Evolutionary conservation across 2,329 filamentous ascomycete species (phyloP).

Genomic region (Colletotrichum sp.): DNA sequence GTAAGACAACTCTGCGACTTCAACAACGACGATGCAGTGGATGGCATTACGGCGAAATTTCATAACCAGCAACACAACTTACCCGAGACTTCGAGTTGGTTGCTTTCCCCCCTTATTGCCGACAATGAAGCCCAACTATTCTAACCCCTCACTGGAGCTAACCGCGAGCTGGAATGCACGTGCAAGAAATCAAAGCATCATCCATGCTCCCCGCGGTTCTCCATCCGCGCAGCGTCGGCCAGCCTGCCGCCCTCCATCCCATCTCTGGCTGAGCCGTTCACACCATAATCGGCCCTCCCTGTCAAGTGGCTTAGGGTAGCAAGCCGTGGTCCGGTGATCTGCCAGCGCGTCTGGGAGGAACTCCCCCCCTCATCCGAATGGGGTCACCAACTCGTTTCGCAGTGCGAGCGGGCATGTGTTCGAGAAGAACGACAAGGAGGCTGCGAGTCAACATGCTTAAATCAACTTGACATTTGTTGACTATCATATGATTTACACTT

Average conservation of each 20-base stretch:
- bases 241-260: not conserved
- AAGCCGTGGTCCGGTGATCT: not conserved
- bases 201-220: constrained; percentile 1
- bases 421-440: not conserved
- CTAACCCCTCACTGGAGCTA: not conserved
- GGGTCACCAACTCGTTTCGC: constrained; percentile 6
- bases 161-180: not conserved
- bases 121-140: not conserved
- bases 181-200: constrained; percentile 5
- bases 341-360: not conserved
- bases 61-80: not conserved
- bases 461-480: not conserved
- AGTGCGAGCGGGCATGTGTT: not conserved
- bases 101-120: not conserved
- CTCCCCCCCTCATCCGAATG: constrained; percentile 2
- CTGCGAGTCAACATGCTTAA: not conserved
- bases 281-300: not conserved
- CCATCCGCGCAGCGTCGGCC: not conserved
- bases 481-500: not conserved
- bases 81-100: not conserved
- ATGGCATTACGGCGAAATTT: not conserved
- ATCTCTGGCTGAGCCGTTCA: not conserved
- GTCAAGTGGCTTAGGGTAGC: not conserved
- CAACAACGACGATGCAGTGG: not conserved
- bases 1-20: not conserved